Conservation (phyloP, 306 rosid genomes). For the Glycine latifolia region DNA sequence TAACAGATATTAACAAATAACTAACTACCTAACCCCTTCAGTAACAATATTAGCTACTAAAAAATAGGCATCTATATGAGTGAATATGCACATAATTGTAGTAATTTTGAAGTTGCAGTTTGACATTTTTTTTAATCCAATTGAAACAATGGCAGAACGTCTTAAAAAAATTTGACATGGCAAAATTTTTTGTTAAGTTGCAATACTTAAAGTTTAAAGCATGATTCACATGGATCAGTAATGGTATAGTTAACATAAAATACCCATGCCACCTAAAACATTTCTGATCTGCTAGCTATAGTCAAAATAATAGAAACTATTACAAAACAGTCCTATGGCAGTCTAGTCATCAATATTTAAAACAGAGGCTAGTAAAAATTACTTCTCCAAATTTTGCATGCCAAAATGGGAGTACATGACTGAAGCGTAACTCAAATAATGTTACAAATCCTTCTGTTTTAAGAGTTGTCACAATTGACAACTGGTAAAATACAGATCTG, state of each 20-base stretch:
- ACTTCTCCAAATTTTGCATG: slow-evolving; percentile 1
- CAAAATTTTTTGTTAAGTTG: neutral
- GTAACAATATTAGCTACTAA: neutral
- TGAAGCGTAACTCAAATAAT: neutral
- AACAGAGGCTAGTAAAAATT: neutral
- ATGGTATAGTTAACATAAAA: neutral
- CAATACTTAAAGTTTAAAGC: neutral
- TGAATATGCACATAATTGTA: no score
- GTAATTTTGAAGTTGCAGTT: no score
- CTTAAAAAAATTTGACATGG: no score
- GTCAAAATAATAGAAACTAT: neutral
- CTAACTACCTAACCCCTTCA: neutral
- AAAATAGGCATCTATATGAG: neutral
- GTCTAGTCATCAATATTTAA: neutral
- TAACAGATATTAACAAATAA: neutral
- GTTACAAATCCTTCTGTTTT: neutral
- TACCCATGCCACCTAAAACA: neutral
- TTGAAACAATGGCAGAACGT: no score
- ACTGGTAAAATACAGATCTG: neutral
- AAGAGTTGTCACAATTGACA: neutral
- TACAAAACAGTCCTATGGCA: neutral
- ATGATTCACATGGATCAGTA: neutral
- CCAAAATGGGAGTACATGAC: neutral
- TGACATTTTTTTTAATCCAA: no score
- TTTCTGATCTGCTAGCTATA: neutral